Conservation (phyloP, 805 yeast species). For the Pichia heedii region DNA sequence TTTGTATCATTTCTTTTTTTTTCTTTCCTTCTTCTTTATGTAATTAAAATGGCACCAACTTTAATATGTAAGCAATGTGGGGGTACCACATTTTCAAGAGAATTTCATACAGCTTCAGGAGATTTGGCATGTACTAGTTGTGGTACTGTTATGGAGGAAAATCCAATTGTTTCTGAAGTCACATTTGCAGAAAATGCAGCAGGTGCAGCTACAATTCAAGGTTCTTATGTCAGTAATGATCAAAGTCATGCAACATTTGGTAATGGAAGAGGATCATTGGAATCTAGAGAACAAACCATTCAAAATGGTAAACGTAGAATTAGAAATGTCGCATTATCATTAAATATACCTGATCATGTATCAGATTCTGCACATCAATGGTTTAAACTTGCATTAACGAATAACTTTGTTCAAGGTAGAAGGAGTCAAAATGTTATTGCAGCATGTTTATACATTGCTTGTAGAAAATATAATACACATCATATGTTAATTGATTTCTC, state of each 20-base stretch:
- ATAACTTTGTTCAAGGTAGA: slow-evolving; percentile 95
- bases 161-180: slow-evolving; percentile 92
- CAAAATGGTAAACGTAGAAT: slow-evolving; percentile 76
- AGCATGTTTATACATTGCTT: slow-evolving; percentile 89
- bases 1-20: too few relatives aligned
- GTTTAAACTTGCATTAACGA: slow-evolving; percentile 78
- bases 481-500: slow-evolving; percentile 96
- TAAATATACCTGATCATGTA: slow-evolving; percentile 74
- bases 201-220: slow-evolving; percentile 95
- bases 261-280: slow-evolving; percentile 64
- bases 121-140: slow-evolving; percentile 76
- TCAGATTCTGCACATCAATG: slow-evolving; percentile 82
- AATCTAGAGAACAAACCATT: slow-evolving; percentile 82
- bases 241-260: slow-evolving; percentile 69
- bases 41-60: background rate
- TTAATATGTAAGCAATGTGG: slow-evolving; percentile 37
- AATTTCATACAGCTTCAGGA: slow-evolving; percentile 50
- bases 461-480: slow-evolving; percentile 83
- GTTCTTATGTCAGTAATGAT: slow-evolving; percentile 84
- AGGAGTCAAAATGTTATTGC: slow-evolving; percentile 92
- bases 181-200: slow-evolving; percentile 85
- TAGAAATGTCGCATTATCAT: slow-evolving; percentile 67
- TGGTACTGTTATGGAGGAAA: slow-evolving; percentile 84
- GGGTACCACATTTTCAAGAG: slow-evolving; percentile 42
- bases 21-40: too few relatives aligned